phyloP scores from a whole-genome alignment of 2,329 filamentous ascomycete genomes.

The Curvularia verruculosa region DNA sequence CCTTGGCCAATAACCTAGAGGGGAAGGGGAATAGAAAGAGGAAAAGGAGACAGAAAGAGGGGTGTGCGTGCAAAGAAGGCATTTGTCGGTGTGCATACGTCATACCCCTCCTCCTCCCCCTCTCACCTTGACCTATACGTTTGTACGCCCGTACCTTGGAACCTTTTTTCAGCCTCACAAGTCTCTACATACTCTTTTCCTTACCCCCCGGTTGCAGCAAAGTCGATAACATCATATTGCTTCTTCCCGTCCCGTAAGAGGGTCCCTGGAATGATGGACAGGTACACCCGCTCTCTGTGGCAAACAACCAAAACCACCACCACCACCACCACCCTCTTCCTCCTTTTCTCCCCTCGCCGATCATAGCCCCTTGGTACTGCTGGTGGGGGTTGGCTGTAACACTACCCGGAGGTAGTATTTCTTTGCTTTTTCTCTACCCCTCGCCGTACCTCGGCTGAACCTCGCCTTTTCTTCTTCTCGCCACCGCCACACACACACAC shows the following conservation, averaged over 20 bases:
- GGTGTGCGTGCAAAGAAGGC: not conserved
- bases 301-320: not conserved
- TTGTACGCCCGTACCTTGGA: not conserved
- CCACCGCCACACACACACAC: no score
- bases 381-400: no score
- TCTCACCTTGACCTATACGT: no score
- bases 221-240: not conserved
- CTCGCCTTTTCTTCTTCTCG: no score
- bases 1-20: not conserved
- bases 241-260: not conserved
- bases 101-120: not conserved
- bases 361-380: not conserved
- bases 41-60: not conserved
- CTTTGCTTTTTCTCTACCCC: not conserved
- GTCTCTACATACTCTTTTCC: not conserved
- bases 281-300: not conserved
- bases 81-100: not conserved
- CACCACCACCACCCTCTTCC: no score
- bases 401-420: no score
- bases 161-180: not conserved
- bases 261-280: conserved; percentile 6
- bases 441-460: not conserved
- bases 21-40: not conserved
- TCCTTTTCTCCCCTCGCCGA: not conserved
- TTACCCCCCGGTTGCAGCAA: not conserved